These are phyloP conservation scores for Alternaria solani DNA, from an alignment of 2,329 filamentous ascomycete species.

Conservation along the genomic window DNA sequence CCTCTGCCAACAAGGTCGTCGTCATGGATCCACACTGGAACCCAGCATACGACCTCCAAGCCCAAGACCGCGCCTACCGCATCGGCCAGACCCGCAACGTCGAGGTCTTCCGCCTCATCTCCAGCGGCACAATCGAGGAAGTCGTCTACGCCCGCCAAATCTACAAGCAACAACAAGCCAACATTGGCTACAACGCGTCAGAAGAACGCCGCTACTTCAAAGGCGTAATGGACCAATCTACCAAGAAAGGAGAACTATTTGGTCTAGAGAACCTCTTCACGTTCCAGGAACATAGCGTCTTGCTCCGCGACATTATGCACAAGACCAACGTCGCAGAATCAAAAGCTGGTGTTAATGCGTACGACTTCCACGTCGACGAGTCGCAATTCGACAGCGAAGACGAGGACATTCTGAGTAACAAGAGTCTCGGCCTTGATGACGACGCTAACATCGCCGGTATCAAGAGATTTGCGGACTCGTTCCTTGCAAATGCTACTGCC, in stretches of 20 bases:
- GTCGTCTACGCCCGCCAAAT: slow-evolving; percentile 97
- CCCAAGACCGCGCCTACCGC: slow-evolving; percentile 93
- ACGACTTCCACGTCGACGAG: slow-evolving; percentile 69
- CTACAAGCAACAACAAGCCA: slow-evolving; percentile 98
- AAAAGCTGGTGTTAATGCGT: slow-evolving; percentile 80
- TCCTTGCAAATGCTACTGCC: slow-evolving; percentile 25
- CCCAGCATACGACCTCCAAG: slow-evolving; percentile 90
- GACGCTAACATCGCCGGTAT: slow-evolving; percentile 65
- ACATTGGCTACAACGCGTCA: slow-evolving; percentile 94
- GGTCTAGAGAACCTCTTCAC: slow-evolving; percentile 86
- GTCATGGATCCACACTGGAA: slow-evolving; percentile 99
- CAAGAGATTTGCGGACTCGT: slow-evolving; percentile 54
- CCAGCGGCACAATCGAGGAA: slow-evolving; percentile 92
- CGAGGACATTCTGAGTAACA: slow-evolving; percentile 40
- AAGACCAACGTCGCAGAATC: slow-evolving; percentile 98
- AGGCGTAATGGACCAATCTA: slow-evolving; percentile 84
- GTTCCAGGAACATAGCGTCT: slow-evolving; percentile 78
- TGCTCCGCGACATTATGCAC: slow-evolving; percentile 95
- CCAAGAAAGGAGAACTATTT: slow-evolving; percentile 92
- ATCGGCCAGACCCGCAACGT: slow-evolving; percentile 94
- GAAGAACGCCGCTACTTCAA: slow-evolving; percentile 94
- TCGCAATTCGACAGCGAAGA: slow-evolving; percentile 40
- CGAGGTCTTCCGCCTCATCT: slow-evolving; percentile 92
- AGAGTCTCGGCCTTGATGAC: slow-evolving; percentile 37
- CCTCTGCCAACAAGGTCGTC: slow-evolving; percentile 96